Base-by-base conservation (phyloP, 2,329 filamentous ascomycete species). In the Cladosporium halotolerans region DNA sequence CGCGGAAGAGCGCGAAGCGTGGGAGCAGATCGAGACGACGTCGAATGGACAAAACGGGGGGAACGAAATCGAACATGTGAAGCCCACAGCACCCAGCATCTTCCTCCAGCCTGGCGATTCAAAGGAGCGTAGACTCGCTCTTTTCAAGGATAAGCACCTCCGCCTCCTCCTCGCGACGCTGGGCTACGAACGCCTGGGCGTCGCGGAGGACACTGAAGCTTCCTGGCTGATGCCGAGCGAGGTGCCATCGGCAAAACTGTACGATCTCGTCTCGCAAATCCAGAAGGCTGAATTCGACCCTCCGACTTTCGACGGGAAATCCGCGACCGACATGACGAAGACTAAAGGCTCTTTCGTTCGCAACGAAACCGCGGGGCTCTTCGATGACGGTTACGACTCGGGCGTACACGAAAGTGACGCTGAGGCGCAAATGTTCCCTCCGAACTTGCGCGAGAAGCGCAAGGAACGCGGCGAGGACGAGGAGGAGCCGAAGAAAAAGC, bases 111-210 rank as follows among this genome's bases (percentile, higher is more conserved):
- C 86, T 0, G 45, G 44, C 44, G 82, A 86, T 54, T 82, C 80
- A 40, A 81, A 87, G 43, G 77, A 80, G 45, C 82, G 84, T 39
- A 83, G 84, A 47, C 79, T 78, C 18, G 86, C 89, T 23, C 84
- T 96, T 71, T 95, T 95, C 75, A 95, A 89, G 66, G 95, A 97
- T 69, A 84, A 88, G 9, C 85, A 92, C 63, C 78, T 97, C 2
- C 86, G 91, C 33, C 82, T 97, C 1, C 79, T 99, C 3, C 86
- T 97, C 80, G 85, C 78, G 1, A 77, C 93, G 0, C 76, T 86
- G 14, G 88, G 87, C 0, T 81, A 95, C 57, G 78, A 86, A 62
- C 78, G 84, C 47, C 66, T 81, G 7, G 81, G 80, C 32, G 68
- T 73, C 36, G 84, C 89, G 40, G 88, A 95, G 64, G 84, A 88